Base-by-base conservation (phyloP, 2,329 filamentous ascomycete species). In the Aquanectria penicillioides region DNA sequence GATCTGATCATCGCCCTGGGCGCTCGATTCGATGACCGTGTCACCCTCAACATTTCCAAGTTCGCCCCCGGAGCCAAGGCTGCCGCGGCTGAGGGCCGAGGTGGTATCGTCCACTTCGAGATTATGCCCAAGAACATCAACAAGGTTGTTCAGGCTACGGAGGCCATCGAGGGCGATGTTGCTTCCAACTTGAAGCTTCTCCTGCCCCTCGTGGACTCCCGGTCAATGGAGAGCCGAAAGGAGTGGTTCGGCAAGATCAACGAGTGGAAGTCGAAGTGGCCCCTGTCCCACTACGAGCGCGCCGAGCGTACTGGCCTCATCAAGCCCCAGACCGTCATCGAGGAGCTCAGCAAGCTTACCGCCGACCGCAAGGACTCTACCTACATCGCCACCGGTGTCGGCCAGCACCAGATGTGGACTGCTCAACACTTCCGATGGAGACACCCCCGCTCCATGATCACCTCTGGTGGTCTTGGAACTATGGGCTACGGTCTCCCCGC, bases 41-140 rank as follows among this genome's bases (percentile, higher is more conserved):
- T 98, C 53, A 97, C 93, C 11, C 81, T 86, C 23, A 91, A 84
- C 74, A 83, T 97, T 49, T 77, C 87, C 69, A 96, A 94, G 75
- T 99, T 98, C 67, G 95, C 94, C 0, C 95, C 95, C 4, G 87
- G 86, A 49, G 95, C 95, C 38, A 95, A 91, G 79, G 86, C 88
- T 12, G 95, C 95, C 1, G 94, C 93, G 5, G 83, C 86, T 10
- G 92, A 97, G 80, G 89, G 89, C 51, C 91, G 93, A 62, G 95
- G 95, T 70, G 95, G 95, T 72, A 98, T 99, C 70, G 86, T 98
- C 13, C 94, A 99, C 78, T 98, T 98, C 72, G 94, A 98, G 75
- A 94, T 99, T 71, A 91, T 98, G 90, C 94, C 95, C 70, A 99
- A 99, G 89, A 98, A 99, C 83, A 98, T 98, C 81, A 98, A 98